A percentile compares a stretch with the other conserved stretches of the same genome.
Evolutionary conservation across 345 rosid species (phyloP).

Genomic region (Populus tremula): DNA sequence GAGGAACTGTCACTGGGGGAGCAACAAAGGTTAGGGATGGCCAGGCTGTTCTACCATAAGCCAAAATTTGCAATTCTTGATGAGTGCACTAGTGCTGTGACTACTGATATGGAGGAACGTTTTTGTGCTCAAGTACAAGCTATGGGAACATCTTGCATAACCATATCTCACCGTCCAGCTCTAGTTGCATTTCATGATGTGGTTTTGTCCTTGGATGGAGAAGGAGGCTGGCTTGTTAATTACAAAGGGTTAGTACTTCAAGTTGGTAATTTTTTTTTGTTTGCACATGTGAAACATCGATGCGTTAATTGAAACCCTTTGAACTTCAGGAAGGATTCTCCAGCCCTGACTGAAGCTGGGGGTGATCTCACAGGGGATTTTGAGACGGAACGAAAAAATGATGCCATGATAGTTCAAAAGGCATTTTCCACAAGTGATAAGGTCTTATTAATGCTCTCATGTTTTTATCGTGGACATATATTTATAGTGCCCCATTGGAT

Average conservation of each 20-base stretch:
- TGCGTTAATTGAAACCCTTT: slow-evolving; percentile 17
- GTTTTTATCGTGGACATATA: neutral
- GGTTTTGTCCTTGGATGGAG: slow-evolving; percentile 92
- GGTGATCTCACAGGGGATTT: slow-evolving; percentile 37
- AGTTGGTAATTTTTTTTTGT: slow-evolving; percentile 6
- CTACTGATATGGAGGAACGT: slow-evolving; percentile 98
- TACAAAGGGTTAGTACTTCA: slow-evolving; percentile 61
- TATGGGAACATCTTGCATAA: slow-evolving; percentile 99
- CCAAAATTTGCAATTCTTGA: slow-evolving; percentile 99
- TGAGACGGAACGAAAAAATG: slow-evolving; percentile 68
- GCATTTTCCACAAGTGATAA: slow-evolving; percentile 69
- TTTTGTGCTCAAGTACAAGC: slow-evolving; percentile 96
- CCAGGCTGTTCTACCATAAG: slow-evolving; percentile 91
- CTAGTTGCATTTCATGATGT: slow-evolving; percentile 96
- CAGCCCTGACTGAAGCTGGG: slow-evolving; percentile 44
- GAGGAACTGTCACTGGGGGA: slow-evolving; percentile 96
- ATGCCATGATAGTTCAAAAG: slow-evolving; percentile 84
- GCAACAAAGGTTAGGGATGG: slow-evolving; percentile 99
- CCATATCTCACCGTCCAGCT: slow-evolving; percentile 98
- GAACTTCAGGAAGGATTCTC: slow-evolving; percentile 63
- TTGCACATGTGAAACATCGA: neutral
- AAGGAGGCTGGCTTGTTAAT: slow-evolving; percentile 89
- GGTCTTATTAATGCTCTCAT: slow-evolving; percentile 38
- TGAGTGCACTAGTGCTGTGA: slow-evolving; percentile 99
- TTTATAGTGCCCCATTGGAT: slow-evolving; percentile 7